A percentile compares a stretch with the other conserved stretches of the same genome.
Evolutionary conservation across 2,329 filamentous ascomycete genomes (phyloP).

Genomic region (Cercospora janseana): DNA sequence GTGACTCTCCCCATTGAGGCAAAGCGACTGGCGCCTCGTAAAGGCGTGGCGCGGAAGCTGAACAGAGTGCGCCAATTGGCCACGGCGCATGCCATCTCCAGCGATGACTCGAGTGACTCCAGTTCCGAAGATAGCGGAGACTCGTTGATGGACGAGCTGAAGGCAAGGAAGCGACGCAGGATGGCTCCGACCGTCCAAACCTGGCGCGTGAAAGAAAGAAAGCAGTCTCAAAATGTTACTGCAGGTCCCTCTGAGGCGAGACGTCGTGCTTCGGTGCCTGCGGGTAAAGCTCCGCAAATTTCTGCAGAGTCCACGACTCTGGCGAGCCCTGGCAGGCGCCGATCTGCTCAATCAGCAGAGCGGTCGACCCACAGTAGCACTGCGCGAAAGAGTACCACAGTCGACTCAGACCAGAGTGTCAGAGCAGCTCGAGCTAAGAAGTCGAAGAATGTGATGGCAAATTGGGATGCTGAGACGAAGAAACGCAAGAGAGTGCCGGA

Average conservation of each 20-base stretch:
- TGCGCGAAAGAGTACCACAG: slow-evolving; percentile 22
- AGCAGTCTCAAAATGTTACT: not conserved
- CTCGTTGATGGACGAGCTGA: slow-evolving; percentile 18
- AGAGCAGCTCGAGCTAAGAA: slow-evolving; percentile 11
- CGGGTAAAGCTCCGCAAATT: not conserved
- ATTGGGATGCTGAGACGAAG: slow-evolving; percentile 18
- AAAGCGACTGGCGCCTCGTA: slow-evolving; percentile 15
- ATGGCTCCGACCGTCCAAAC: not conserved
- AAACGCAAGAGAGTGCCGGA: slow-evolving; percentile 26
- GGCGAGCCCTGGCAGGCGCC: slow-evolving; percentile 2
- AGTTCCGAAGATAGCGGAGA: slow-evolving; percentile 8
- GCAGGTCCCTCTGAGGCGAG: not conserved
- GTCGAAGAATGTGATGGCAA: slow-evolving; percentile 19
- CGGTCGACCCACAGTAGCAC: slow-evolving; percentile 2
- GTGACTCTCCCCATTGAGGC: not conserved
- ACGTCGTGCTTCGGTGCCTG: not conserved
- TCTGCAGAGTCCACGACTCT: not conserved
- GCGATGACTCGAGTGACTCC: slow-evolving; percentile 10
- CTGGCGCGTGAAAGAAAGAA: not conserved
- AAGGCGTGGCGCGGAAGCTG: slow-evolving; percentile 28
- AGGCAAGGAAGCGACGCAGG: not conserved
- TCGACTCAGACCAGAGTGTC: not conserved
- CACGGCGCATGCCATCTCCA: slow-evolving; percentile 11
- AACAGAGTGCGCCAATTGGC: slow-evolving; percentile 6
- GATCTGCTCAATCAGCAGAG: not conserved